A percentile compares a stretch with the other conserved stretches of the same genome.
Evolutionary conservation across 2,329 filamentous ascomycete species (phyloP).

Genomic region (Hymenoscyphus fraxineus): DNA sequence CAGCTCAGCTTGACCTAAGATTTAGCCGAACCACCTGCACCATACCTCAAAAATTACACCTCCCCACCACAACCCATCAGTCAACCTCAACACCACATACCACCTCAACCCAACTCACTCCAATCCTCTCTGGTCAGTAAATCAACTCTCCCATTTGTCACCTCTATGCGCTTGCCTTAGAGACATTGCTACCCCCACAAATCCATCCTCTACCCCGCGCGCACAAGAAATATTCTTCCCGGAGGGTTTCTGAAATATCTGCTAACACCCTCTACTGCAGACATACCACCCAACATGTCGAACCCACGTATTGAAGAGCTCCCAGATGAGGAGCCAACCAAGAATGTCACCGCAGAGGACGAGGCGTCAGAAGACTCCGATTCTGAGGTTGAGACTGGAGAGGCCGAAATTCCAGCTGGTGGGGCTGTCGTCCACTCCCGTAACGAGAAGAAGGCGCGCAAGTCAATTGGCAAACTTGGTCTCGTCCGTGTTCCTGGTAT

Average conservation of each 20-base stretch:
- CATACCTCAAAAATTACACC: not conserved
- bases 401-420: conserved; percentile 66
- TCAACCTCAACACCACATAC: not conserved
- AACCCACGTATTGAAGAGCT: conserved; percentile 98
- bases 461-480: conserved; percentile 98
- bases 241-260: conserved; percentile 16
- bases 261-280: conserved; percentile 28
- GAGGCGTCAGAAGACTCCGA: conserved; percentile 67
- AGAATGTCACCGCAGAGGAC: conserved; percentile 72
- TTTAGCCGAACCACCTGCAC: not conserved
- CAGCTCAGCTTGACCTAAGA: conserved; percentile 1
- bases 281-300: conserved; percentile 68
- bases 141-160: not conserved
- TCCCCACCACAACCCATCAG: not conserved
- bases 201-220: conserved; percentile 6
- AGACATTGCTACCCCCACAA: not conserved
- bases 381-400: conserved; percentile 71
- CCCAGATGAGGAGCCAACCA: conserved; percentile 83
- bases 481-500: conserved; percentile 95
- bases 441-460: conserved; percentile 99
- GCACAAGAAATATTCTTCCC: conserved; percentile 29
- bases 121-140: conserved; percentile 11
- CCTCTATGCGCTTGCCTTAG: not conserved
- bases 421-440: conserved; percentile 91
- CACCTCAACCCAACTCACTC: conserved; percentile 3